Evolutionary conservation across 768 basidiomycete species (phyloP), one percentile per base, ranked within the genome.

Genomic region (Tylopilus vinaceipallidus): DNA sequence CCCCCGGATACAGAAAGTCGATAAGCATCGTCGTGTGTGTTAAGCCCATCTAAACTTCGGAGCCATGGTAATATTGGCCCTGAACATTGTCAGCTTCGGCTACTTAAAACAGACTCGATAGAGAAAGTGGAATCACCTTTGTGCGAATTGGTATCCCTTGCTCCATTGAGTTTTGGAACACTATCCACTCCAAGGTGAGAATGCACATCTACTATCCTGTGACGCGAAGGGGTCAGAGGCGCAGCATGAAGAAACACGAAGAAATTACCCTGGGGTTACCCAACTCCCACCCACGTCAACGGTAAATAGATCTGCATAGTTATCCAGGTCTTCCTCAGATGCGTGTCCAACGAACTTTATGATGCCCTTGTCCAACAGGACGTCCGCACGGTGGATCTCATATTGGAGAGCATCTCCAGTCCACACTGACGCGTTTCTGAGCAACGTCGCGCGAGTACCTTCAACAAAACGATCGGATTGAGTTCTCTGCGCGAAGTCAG

Each of bases 1-100:
- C 95, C 95, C 11, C 93, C 93, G 3, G 94, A 79, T 46, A 93
- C 84, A 3, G 88, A 80, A 14, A 91, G 74, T 48, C 74, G 73
- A 64, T 84, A 85, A 1, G 84, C 75, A 34, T 84, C 81, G 61
- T 95, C 93, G 52, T 92, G 88, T 1, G 89, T 92, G 63, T 95
- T 87, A 58, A 97, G 77, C 0, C 80, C 91, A 63, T 98, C 94
- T 33, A 93, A 74, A 49, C 81, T 86, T 40, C 91, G 77, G 23
- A 98, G 73, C 83, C 85, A 90, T 2, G 91, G 91, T 29, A 83
- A 58, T 49, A 88, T 75, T 4, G 88, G 79, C 0, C 85, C 65
- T 66, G 33, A 26, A 41, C 26, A 13, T 6, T 14, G 12, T 62
- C 29, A 53, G 34, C 7, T n/a, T 2, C 6, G 10, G 12, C 4